phyloP scores from a whole-genome alignment of 192 early-diverging fungal genomes.

The Linnemannia elongata region DNA sequence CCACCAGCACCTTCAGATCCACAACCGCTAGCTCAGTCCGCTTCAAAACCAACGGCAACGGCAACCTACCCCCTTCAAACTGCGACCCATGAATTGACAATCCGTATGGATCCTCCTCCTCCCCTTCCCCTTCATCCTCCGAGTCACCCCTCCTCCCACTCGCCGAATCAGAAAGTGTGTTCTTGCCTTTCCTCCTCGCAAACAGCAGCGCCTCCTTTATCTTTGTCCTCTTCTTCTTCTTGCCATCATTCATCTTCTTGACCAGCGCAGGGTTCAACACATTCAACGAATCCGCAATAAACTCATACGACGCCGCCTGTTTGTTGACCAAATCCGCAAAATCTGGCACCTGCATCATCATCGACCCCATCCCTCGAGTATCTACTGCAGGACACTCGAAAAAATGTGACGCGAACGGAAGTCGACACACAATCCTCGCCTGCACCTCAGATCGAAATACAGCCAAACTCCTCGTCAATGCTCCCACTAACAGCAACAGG shows the following conservation, averaged over 20 bases:
- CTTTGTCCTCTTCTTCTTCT: background rate
- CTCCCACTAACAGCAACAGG: background rate
- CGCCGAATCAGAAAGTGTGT: constrained; percentile 11
- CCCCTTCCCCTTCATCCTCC: background rate
- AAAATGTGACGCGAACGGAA: constrained; percentile 15
- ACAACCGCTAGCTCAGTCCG: constrained; percentile 62
- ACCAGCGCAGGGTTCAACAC: constrained; percentile 33
- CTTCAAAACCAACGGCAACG: constrained; percentile 61
- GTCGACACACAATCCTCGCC: constrained; percentile 15
- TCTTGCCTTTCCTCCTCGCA: constrained; percentile 2
- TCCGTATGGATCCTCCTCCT: constrained; percentile 36
- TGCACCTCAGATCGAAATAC: constrained; percentile 31
- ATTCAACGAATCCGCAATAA: constrained; percentile 49
- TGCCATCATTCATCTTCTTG: background rate
- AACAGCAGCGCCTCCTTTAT: background rate
- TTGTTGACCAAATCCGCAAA: constrained; percentile 64
- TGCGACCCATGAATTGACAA: constrained; percentile 8
- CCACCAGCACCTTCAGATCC: constrained; percentile 65
- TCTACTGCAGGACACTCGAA: constrained; percentile 12
- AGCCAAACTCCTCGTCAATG: constrained; percentile 15
- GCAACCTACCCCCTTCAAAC: constrained; percentile 14
- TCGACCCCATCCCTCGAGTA: no score
- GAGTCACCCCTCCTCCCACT: background rate
- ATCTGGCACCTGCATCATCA: constrained; percentile 55
- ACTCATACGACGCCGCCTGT: constrained; percentile 60